Evolutionary conservation across 768 basidiomycete species (phyloP), one percentile per base, ranked within the genome.

Genomic region (Hericium coralloides): DNA sequence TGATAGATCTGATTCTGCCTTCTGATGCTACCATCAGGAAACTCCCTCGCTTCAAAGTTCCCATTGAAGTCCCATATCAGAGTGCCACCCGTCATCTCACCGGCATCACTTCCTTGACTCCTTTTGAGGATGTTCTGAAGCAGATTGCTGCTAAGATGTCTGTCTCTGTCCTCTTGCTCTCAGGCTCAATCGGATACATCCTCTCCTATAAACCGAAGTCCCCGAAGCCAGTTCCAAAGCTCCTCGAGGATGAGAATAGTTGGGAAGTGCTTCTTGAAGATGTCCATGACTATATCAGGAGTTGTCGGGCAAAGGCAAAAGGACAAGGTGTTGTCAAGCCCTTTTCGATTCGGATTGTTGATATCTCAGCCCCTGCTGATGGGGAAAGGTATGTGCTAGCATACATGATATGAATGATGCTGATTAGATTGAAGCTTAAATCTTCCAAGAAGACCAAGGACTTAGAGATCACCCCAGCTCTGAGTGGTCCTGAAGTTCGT

Each of bases 181-280:
- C 64, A 15, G 49, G 31, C 4, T 26, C 26, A 26, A 52, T 66
- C 53, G 65, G 63, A 3, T 64, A 62, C 37, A 47, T 60, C 12
- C 50, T 59, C 4, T 64, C 61, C 7, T 64, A 56, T 38, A 23
- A 52, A 23, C 57, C 61, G 18, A 64, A 64, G 51, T 59, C 26
- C 31, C 52, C 55, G 3, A 66, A 64, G 43, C 63, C 65, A 18
- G 52, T 63, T 20, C 58, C 63, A 2, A 64, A 64, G 55, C 55
- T 60, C 9, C 55, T 64, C 3, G 63, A 64, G 38, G 59, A 59
- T 49, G 47, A 54, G 12, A 18, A 53, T 10, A 45, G 48, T n/a
- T 66, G 53, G 49, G 51, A 59, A 6, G 54, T 23, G 22, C 50
- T 66, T 26, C 53, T 64, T 14, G 49, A 56, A 12, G 55, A 61